A percentile compares a stretch with the other conserved stretches of the same genome.
phyloP scores from a whole-genome alignment of 2,329 filamentous ascomycete genomes.

The Cladophialophora chaetospira region DNA sequence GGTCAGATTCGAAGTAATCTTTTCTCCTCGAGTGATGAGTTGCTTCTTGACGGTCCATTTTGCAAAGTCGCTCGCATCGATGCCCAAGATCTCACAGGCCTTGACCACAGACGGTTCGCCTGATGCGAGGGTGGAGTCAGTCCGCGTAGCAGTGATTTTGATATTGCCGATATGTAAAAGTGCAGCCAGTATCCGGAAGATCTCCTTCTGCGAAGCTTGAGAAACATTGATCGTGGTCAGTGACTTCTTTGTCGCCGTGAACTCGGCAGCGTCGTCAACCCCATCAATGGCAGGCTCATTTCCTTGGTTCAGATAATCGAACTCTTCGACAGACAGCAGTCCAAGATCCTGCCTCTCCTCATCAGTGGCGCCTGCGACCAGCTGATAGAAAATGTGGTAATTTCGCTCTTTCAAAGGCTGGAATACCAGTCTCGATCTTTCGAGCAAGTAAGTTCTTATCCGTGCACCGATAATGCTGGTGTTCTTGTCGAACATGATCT shows the following conservation, averaged over 20 bases:
- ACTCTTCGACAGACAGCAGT: slow-evolving; percentile 81
- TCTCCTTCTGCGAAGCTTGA: slow-evolving; percentile 71
- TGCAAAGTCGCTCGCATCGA: slow-evolving; percentile 81
- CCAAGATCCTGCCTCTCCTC: slow-evolving; percentile 77
- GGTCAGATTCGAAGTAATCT: slow-evolving; percentile 93
- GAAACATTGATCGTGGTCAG: slow-evolving; percentile 84
- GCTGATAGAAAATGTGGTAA: slow-evolving; percentile 98
- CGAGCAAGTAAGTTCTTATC: slow-evolving; percentile 92
- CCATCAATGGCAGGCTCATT: slow-evolving; percentile 88
- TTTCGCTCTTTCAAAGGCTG: slow-evolving; percentile 97
- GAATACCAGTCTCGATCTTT: slow-evolving; percentile 93
- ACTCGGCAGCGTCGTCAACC: slow-evolving; percentile 93
- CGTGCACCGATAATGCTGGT: slow-evolving; percentile 97
- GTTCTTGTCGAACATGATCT: slow-evolving; percentile 96
- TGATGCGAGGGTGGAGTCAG: slow-evolving; percentile 78
- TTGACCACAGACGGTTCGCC: slow-evolving; percentile 79
- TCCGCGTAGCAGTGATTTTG: slow-evolving; percentile 88
- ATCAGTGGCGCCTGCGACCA: slow-evolving; percentile 88
- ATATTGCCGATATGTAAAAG: slow-evolving; percentile 94
- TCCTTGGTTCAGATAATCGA: slow-evolving; percentile 95
- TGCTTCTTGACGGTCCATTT: slow-evolving; percentile 99
- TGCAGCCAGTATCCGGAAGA: slow-evolving; percentile 88
- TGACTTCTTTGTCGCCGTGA: slow-evolving; percentile 82
- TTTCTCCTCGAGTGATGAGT: slow-evolving; percentile 91
- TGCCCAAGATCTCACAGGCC: slow-evolving; percentile 83